phyloP scores from a whole-genome alignment of 331 rosid genomes.

The Saraca asoca region DNA sequence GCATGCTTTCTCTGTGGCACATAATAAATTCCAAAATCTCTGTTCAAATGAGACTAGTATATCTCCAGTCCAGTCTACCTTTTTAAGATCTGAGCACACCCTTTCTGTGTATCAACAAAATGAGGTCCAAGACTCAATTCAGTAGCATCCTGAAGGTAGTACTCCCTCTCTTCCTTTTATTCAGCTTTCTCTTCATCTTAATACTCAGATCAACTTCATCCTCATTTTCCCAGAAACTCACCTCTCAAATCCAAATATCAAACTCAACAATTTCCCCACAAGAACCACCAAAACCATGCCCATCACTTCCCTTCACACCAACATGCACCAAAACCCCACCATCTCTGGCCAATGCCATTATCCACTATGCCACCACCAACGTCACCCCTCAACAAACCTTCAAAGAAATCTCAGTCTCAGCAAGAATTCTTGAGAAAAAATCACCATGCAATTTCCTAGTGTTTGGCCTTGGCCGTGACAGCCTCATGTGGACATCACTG shows the following conservation, averaged over 20 bases:
- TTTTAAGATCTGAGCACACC: not conserved
- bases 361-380: slow-evolving; percentile 85
- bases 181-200: slow-evolving; percentile 47
- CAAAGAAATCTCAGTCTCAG: slow-evolving; percentile 70
- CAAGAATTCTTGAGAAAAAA: slow-evolving; percentile 55
- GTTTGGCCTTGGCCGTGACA: slow-evolving; percentile 86
- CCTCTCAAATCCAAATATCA: slow-evolving; percentile 39
- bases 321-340: slow-evolving; percentile 74
- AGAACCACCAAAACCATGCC: slow-evolving; percentile 36
- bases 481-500: slow-evolving; percentile 86
- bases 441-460: slow-evolving; percentile 90
- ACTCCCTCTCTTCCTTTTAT: slow-evolving; percentile 38
- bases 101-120: slow-evolving; percentile 20
- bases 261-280: slow-evolving; percentile 33
- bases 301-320: slow-evolving; percentile 36
- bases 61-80: not conserved
- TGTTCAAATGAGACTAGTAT: slow-evolving; percentile 10
- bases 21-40: slow-evolving; percentile 13
- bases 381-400: slow-evolving; percentile 88
- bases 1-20: not conserved
- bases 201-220: slow-evolving; percentile 51
- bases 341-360: slow-evolving; percentile 66
- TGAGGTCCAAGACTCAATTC: slow-evolving; percentile 66
- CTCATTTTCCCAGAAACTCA: slow-evolving; percentile 39
- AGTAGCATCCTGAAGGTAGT: slow-evolving; percentile 57